These are phyloP conservation scores for Colletotrichum karsti DNA, from an alignment of 2,329 filamentous ascomycete genomes.

Conservation along the genomic window DNA sequence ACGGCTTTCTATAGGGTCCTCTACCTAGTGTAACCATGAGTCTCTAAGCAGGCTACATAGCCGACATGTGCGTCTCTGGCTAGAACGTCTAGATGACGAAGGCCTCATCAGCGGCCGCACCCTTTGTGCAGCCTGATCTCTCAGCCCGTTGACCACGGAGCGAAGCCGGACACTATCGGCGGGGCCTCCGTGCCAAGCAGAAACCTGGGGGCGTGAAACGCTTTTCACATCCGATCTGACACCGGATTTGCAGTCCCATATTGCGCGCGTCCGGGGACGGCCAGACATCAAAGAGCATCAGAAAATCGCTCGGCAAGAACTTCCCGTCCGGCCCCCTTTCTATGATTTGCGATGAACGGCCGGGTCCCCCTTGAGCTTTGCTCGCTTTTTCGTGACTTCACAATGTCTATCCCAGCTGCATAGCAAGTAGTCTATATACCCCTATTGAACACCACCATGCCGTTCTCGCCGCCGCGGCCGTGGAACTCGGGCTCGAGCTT, in stretches of 20 bases:
- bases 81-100: not conserved
- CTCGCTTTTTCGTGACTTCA: not conserved
- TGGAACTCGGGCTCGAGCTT: constrained; percentile 88
- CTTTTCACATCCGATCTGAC: constrained; percentile 15
- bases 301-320: not conserved
- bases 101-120: not conserved
- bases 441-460: constrained; percentile 94
- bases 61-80: not conserved
- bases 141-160: not conserved
- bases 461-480: constrained; percentile 78
- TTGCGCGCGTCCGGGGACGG: not conserved
- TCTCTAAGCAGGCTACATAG: not conserved
- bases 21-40: not conserved
- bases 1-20: not conserved
- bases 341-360: not conserved
- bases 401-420: not conserved
- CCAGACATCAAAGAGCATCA: not conserved
- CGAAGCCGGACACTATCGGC: not conserved
- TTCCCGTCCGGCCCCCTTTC: not conserved
- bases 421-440: constrained; percentile 70
- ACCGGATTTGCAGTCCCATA: constrained; percentile 17
- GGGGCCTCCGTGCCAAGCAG: constrained; percentile 7
- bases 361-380: not conserved
- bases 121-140: too few relatives aligned
- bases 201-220: constrained; percentile 19